Conservation (phyloP, 2,329 filamentous ascomycete species). For the Botryotinia narcissicola region DNA sequence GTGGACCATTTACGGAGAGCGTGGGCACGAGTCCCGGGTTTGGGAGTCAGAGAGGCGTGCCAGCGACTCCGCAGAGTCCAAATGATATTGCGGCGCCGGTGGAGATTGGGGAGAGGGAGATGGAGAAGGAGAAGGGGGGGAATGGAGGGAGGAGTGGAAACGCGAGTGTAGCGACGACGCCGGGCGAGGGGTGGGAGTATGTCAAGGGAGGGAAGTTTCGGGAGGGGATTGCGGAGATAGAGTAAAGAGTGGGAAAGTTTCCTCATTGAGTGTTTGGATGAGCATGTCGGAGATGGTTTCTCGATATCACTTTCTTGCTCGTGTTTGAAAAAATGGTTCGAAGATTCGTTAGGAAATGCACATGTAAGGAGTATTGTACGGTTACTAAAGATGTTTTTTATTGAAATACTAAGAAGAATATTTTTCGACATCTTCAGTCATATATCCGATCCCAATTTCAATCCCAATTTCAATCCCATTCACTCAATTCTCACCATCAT, state of each 20-base stretch:
- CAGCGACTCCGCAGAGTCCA: constrained; percentile 46
- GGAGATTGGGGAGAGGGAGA: constrained; percentile 46
- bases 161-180: neutral
- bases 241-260: neutral
- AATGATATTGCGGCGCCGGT: constrained; percentile 52
- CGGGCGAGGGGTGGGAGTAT: neutral
- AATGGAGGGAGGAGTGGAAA: constrained; percentile 36
- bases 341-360: neutral
- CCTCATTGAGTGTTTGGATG: neutral
- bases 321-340: neutral
- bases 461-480: too few relatives aligned
- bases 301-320: neutral
- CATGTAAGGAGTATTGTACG: neutral
- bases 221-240: neutral
- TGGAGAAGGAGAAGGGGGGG: too few relatives aligned
- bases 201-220: neutral
- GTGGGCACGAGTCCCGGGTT: constrained; percentile 37
- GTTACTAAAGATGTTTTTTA: neutral
- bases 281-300: neutral
- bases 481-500: too few relatives aligned
- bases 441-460: too few relatives aligned
- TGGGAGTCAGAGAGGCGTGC: constrained; percentile 40
- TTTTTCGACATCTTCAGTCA: neutral
- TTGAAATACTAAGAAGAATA: neutral
- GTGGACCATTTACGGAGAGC: constrained; percentile 44